Conservation (phyloP, 768 basidiomycete species). For the Amanita phalloides region DNA sequence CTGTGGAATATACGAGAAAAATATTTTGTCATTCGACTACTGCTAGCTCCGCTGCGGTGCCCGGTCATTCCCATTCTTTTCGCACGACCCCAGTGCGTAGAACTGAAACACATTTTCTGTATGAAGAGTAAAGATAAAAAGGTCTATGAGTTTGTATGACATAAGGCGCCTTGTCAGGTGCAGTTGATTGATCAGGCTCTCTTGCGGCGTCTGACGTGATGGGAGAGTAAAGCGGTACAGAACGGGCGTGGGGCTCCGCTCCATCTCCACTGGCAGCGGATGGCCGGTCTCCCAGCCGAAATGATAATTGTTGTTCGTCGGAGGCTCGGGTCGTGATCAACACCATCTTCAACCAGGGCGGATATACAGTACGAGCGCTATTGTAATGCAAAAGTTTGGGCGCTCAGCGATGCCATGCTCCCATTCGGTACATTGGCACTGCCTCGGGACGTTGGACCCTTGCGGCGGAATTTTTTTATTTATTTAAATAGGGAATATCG, state of each 20-base stretch:
- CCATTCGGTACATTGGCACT: background rate
- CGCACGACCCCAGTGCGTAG: background rate
- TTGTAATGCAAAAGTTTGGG: too few relatives aligned
- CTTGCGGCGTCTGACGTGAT: background rate
- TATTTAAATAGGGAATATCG: background rate
- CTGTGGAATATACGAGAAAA: background rate
- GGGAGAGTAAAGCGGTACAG: background rate
- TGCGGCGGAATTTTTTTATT: background rate
- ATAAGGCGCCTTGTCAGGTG: background rate
- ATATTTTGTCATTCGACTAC: background rate
- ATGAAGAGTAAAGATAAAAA: background rate
- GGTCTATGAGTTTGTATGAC: background rate
- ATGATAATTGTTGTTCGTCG: too few relatives aligned
- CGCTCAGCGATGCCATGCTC: too few relatives aligned
- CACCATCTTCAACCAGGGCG: too few relatives aligned
- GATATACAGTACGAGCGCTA: background rate
- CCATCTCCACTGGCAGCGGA: conserved; percentile 1
- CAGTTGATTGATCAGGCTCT: background rate
- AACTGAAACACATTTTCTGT: background rate
- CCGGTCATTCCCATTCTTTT: background rate
- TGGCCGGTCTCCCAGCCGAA: background rate
- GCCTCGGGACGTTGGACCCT: background rate
- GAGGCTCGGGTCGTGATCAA: too few relatives aligned
- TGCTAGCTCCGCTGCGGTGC: background rate
- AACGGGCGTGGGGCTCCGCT: background rate